phyloP scores from a whole-genome alignment of 495 filamentous ascomycete genomes.

The Hyaloscypha bicolor region DNA sequence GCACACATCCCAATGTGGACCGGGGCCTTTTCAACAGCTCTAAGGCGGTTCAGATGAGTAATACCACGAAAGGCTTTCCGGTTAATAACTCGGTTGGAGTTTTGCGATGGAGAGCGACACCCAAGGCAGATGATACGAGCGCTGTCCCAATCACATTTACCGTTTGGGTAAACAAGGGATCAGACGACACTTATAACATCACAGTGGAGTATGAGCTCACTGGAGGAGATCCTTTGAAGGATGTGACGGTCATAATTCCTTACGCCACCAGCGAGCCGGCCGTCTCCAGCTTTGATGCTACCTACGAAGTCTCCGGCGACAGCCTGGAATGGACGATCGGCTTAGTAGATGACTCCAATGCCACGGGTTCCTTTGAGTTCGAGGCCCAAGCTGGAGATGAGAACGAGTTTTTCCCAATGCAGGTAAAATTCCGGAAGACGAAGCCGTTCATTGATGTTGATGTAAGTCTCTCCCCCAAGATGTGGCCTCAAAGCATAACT shows the following conservation, averaged over 20 bases:
- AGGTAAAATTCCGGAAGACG: constrained; percentile 82
- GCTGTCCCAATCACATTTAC: constrained; percentile 89
- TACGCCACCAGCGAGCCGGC: constrained; percentile 79
- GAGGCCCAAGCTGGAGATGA: constrained; percentile 84
- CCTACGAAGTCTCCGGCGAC: constrained; percentile 92
- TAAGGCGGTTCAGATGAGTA: constrained; percentile 82
- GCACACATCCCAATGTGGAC: constrained; percentile 94
- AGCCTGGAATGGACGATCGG: constrained; percentile 92
- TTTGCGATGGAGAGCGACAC: constrained; percentile 81
- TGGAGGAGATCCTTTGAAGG: constrained; percentile 69
- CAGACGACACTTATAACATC: constrained; percentile 74
- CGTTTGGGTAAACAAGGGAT: constrained; percentile 90
- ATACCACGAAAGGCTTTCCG: constrained; percentile 82
- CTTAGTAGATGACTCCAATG: constrained; percentile 75
- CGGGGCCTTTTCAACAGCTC: constrained; percentile 75
- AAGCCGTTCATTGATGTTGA: constrained; percentile 88
- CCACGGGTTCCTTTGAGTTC: constrained; percentile 88
- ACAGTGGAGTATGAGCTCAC: constrained; percentile 94
- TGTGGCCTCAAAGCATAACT: constrained; percentile 6
- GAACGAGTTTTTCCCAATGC: constrained; percentile 96
- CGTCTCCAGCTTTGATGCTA: constrained; percentile 89
- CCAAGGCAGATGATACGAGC: constrained; percentile 70
- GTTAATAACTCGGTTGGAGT: constrained; percentile 88
- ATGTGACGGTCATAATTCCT: constrained; percentile 85
- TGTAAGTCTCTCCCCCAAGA: constrained; percentile 54